Evolutionary conservation across 805 yeast species (phyloP), one percentile per base, ranked within the genome.

Genomic region (Ogataea pini): DNA sequence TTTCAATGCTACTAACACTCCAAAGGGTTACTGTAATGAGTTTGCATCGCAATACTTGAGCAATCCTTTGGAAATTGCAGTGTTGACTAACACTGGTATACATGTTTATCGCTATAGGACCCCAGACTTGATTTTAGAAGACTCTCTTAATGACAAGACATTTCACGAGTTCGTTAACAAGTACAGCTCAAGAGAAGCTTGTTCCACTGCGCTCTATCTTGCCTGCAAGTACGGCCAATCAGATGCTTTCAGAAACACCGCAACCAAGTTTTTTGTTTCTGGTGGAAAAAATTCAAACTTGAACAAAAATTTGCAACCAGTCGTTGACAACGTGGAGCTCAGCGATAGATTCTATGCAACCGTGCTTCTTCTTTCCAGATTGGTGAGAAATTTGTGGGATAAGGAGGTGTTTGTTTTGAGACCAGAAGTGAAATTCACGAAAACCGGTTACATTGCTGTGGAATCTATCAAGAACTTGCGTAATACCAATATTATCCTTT

Each of bases 311-410:
- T 34, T 55, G 57, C 51, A 76, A 56, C 63, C 78, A 59, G 42
- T 78, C 31, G 75, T 85, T 42, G 87, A 84, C 54, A 85, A 83
- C 63, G 96, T 92, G n/a, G 81, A 87, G 25, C 76, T 94, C 51
- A 88, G 96, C 68, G 96, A 96, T 57, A 75, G 97, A 56, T 90
- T 91, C 59, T 91, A 89, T 64, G 98, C 97, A 40, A 79, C 89
- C 14, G 84, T 92, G 12, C 75, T 89, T 20, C 78, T 90, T 49
- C 72, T 90, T 27, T 78, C 96, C 1, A 78, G 98, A 56, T 67
- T 91, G 14, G 80, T 92, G 53, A 78, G 95, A 54, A 84, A 83
- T 16, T 73, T 82, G 40, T 94, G 99, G 99, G 76, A 75, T 47
- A 72, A 72, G 29, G 83, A 80, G 45, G 86, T 91, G 2, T 87